Evolutionary conservation across 371 early-diverging fungal genomes (phyloP), one percentile per base, ranked within the genome.

Genomic region (Mortierella sp.): DNA sequence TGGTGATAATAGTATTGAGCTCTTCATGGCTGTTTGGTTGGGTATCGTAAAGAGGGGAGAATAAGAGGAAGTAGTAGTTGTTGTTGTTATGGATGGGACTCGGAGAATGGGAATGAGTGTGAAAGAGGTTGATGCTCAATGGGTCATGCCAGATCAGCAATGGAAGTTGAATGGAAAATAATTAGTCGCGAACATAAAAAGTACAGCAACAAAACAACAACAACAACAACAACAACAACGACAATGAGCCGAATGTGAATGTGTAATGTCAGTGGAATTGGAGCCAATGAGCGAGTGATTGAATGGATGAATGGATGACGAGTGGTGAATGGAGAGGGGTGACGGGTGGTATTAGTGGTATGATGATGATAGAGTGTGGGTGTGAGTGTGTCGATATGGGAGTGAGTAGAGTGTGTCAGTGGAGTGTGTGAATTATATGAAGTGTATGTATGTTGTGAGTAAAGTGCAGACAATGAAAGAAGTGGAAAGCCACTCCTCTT

Each of bases 401-500:
- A 5, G 42, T 38, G 42, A 38, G 42, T 1, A 38, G 42, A 5
- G 42, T 38, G 42, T 38, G 42, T 38, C 13, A 73, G 42, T 26
- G 8, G 54, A 52, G 52, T 14, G 38, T 8, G 21, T 34, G 21
- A 38, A 42, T n/a, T n/a, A n/a, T n/a, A n/a, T n/a, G 24, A 21
- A 3, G 52, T 2, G 38, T n/a, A 38, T 9, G 14, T 3, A n/a
- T 57, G 26, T n/a, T 26, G 28, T 47, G 57, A 2, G 31, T 13
- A 11, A 16, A n/a, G n/a, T n/a, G n/a, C n/a, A n/a, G n/a, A n/a
- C n/a, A n/a, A n/a, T 38, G 63, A 19, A 14, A 34, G 31, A 16
- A 13, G 9, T 47, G 13, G 73, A 72, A 77, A 83, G 47, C 58
- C 50, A 80, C 68, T 38, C 42, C 19, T 0, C 19, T 34, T 8